A percentile compares a stretch with the other conserved stretches of the same genome.
These are phyloP conservation scores for Monilinia fructigena DNA, from an alignment of 2,329 filamentous ascomycete genomes.

Conservation along the genomic window DNA sequence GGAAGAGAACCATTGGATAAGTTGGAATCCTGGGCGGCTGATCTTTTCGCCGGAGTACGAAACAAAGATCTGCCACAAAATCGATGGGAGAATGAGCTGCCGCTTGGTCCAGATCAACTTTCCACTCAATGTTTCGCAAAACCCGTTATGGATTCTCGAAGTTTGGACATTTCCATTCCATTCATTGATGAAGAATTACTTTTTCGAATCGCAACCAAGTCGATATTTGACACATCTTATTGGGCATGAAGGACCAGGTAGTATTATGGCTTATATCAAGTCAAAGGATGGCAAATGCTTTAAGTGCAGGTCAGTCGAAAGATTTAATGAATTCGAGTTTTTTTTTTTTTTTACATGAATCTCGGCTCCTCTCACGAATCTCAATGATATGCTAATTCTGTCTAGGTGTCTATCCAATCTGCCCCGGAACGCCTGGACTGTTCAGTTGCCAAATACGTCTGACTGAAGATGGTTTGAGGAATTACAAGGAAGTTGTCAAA, in stretches of 20 bases:
- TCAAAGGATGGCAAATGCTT: constrained; percentile 68
- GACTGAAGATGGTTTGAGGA: constrained; percentile 58
- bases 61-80: constrained; percentile 66
- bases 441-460: constrained; percentile 65
- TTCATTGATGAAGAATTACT: constrained; percentile 67
- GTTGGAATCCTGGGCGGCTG: constrained; percentile 65
- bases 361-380: not conserved
- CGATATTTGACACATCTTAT: constrained; percentile 71
- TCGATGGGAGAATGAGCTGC: constrained; percentile 63
- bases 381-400: constrained; percentile 4
- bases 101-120: constrained; percentile 60
- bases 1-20: constrained; percentile 66
- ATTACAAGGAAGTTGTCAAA: constrained; percentile 65
- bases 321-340: not conserved
- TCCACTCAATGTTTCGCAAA: constrained; percentile 67
- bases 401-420: constrained; percentile 58
- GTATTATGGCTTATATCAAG: constrained; percentile 70
- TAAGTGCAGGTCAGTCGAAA: constrained; percentile 50
- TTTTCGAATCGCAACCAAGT: constrained; percentile 64
- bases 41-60: constrained; percentile 65
- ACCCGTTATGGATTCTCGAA: constrained; percentile 68
- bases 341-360: not conserved
- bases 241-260: constrained; percentile 72
- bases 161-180: constrained; percentile 65
- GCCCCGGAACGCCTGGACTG: constrained; percentile 61